These are phyloP conservation scores for Juncus effusus DNA, from an alignment of 176 grass and related monocot genomes.

Conservation along the genomic window DNA sequence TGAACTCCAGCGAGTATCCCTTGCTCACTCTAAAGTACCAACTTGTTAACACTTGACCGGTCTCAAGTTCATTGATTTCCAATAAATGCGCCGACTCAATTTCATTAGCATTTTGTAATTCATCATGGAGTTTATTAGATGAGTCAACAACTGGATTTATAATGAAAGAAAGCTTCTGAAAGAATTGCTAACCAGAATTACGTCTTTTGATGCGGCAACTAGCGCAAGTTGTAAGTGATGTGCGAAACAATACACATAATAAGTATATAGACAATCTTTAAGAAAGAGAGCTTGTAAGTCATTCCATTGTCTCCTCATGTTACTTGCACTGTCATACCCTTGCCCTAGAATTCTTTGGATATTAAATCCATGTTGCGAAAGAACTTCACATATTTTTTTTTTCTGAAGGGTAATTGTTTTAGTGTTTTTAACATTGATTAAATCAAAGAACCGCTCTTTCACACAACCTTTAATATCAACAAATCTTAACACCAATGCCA, in stretches of 20 bases:
- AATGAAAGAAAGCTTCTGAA: neutral
- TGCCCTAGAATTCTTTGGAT: constrained; percentile 8
- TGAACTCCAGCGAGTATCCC: constrained; percentile 2
- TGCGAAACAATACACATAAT: constrained; percentile 16
- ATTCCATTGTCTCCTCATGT: constrained; percentile 18
- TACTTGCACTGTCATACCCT: constrained; percentile 15
- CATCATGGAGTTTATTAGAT: neutral
- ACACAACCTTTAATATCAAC: neutral
- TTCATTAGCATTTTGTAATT: neutral
- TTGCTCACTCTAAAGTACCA: neutral
- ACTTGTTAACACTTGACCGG: neutral
- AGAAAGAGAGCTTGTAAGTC: constrained; percentile 5
- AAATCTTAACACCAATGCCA: neutral
- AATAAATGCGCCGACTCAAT: too few relatives aligned
- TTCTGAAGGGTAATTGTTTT: neutral
- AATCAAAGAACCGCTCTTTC: neutral
- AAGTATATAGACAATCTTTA: neutral
- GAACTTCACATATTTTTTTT: neutral
- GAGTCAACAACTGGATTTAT: neutral
- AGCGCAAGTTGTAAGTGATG: neutral
- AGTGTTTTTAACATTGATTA: neutral
- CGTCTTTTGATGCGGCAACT: too few relatives aligned
- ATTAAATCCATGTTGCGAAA: constrained; percentile 3
- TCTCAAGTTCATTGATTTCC: neutral
- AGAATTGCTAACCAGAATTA: neutral